Evolutionary conservation across 2,329 filamentous ascomycete genomes (phyloP).

Genomic region (Sarocladium strictum): DNA sequence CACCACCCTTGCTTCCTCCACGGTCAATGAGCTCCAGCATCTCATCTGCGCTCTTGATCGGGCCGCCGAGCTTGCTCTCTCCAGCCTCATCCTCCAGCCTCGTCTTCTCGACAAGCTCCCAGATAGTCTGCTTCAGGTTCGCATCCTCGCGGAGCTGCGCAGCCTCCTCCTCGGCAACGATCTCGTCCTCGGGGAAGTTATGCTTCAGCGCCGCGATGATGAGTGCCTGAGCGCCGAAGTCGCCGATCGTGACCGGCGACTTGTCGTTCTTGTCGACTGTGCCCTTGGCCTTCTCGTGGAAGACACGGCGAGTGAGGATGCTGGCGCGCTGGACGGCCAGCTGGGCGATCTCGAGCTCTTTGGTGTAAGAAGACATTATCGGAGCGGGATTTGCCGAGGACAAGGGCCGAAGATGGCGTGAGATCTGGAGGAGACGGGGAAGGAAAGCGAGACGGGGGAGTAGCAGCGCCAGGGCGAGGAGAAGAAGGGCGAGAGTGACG

Average conservation of each 20-base stretch:
- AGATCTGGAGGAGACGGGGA: conserved; percentile 15
- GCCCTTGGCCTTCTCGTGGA: conserved; percentile 83
- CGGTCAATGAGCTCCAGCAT: conserved; percentile 64
- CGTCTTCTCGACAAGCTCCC: conserved; percentile 71
- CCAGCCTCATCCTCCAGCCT: conserved; percentile 54
- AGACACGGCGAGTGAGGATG: conserved; percentile 48
- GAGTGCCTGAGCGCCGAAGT: conserved; percentile 94
- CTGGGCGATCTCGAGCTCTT: conserved; percentile 77
- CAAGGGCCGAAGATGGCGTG: conserved; percentile 17
- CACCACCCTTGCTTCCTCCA: conserved; percentile 65
- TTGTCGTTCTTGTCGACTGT: conserved; percentile 88
- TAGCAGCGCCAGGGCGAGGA: conserved; percentile 14
- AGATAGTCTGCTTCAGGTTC: conserved; percentile 63
- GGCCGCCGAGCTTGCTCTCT: conserved; percentile 63
- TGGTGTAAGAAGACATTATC: conserved; percentile 51
- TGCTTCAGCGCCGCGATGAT: conserved; percentile 87
- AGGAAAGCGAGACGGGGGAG: conserved; percentile 12
- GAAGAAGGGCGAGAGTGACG: conserved; percentile 12
- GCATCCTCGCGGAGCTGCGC: conserved; percentile 68
- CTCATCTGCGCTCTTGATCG: conserved; percentile 57
- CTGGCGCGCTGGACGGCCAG: conserved; percentile 78
- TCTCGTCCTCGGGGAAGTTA: conserved; percentile 84
- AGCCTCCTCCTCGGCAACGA: conserved; percentile 94
- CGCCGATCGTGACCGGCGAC: conserved; percentile 94
- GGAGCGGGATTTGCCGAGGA: conserved; percentile 13